A percentile compares a stretch with the other conserved stretches of the same genome.
phyloP scores from a whole-genome alignment of 225 moss, liverwort and hornwort genomes.

The Rhytidiadelphus loreus region DNA sequence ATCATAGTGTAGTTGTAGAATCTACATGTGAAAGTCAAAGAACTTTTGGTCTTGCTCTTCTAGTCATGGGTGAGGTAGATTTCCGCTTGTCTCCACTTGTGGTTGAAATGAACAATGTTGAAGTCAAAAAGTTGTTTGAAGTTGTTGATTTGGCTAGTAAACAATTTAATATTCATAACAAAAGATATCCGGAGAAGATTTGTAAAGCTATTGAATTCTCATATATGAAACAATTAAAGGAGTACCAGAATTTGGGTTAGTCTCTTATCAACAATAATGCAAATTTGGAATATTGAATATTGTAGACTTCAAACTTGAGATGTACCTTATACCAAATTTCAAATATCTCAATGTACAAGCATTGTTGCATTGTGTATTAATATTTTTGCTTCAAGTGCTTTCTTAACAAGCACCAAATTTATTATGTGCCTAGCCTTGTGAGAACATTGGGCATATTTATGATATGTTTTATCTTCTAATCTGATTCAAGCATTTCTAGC shows the following conservation, averaged over 20 bases:
- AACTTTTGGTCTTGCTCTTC: slow-evolving; percentile 1
- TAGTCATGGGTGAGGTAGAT: not conserved
- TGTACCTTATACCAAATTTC: not conserved
- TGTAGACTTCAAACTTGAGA: not conserved
- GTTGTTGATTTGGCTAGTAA: not conserved
- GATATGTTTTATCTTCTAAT: not conserved
- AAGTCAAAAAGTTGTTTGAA: not conserved
- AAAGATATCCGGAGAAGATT: not conserved
- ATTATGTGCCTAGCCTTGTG: not conserved
- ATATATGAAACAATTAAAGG: not conserved
- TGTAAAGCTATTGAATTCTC: not conserved
- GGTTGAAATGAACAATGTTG: not conserved
- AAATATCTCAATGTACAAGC: not conserved
- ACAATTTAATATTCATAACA: not conserved
- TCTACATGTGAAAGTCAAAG: not conserved
- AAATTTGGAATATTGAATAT: not conserved
- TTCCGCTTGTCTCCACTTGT: not conserved
- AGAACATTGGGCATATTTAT: not conserved
- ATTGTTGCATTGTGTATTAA: not conserved
- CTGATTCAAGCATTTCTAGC: not conserved
- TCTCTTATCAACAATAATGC: not conserved
- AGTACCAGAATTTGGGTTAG: not conserved
- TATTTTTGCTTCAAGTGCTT: not conserved
- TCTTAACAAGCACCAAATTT: not conserved
- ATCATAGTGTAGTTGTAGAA: not conserved